Evolutionary conservation across 176 grass and related monocot genomes (phyloP).

Genomic region (Oryza glumipatula): DNA sequence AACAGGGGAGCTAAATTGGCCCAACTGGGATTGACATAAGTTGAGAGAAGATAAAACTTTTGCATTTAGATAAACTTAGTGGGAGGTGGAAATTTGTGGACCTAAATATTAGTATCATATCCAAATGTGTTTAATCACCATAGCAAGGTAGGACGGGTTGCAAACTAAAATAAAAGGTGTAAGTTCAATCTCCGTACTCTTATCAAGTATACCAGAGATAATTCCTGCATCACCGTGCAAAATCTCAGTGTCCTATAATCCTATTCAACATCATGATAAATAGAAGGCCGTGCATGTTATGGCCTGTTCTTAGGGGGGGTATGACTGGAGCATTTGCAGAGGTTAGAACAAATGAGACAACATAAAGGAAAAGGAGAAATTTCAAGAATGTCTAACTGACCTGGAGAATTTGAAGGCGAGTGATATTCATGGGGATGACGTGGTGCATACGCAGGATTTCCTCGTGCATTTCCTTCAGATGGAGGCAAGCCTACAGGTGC

Average conservation of each 20-base stretch:
- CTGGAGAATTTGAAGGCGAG: conserved; percentile 50
- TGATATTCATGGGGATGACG: conserved; percentile 38
- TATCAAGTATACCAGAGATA: conserved; percentile 31
- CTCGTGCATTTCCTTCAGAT: conserved; percentile 43
- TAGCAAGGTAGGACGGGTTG: background rate
- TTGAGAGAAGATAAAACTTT: conserved; percentile 24
- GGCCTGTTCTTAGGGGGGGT: conserved; percentile 29
- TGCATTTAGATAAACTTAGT: conserved; percentile 39
- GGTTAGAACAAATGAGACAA: conserved; percentile 46
- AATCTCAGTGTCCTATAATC: background rate
- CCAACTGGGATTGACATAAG: conserved; percentile 15
- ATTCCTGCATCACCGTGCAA: background rate
- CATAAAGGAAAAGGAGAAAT: conserved; percentile 23
- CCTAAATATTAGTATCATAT: conserved; percentile 21
- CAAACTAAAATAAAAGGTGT: conserved; percentile 13
- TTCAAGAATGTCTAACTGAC: conserved; percentile 46
- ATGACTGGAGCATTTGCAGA: conserved; percentile 46
- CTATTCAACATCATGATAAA: conserved; percentile 11
- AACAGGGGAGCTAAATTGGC: background rate
- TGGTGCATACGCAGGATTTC: conserved; percentile 59
- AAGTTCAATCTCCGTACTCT: conserved; percentile 23
- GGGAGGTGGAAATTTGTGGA: conserved; percentile 46
- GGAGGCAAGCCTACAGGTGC: conserved; percentile 53
- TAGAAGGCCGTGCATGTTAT: background rate
- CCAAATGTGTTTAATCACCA: conserved; percentile 9